Base-by-base conservation (phyloP, 83 land plant genomes). In the Thuja plicata region DNA sequence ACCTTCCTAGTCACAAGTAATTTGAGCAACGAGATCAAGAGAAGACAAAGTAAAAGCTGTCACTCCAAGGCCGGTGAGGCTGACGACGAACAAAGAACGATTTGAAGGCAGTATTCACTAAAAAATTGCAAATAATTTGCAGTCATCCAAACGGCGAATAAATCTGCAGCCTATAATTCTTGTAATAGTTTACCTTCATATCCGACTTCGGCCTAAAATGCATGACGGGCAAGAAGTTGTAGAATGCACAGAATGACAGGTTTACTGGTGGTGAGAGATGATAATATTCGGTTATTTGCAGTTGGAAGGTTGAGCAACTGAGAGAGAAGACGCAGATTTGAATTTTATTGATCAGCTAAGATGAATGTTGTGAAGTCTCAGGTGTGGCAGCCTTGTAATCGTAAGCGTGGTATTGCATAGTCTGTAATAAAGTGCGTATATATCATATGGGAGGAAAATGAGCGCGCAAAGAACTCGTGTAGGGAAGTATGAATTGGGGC, bases 371-470 rank as follows among this genome's bases (percentile, higher is more conserved):
- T 93, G 54, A 94, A 94, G 93, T 93, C 93, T 41, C 96, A 91
- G 93, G 94, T 93, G 86, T 94, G 96, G 96, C 96, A 94, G 88
- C 96, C 96, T 9, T 94, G 93, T 70, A 94, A 94, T 87, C 92
- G 93, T 93, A 94, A 94, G 94, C 90, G 85, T 41, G 93, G 46
- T 87, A 87, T 78, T 90, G 71, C 80, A 32, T 46, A 87, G 60
- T 54, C 57, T 54, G 57, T 54, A 54, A 54, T 54, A 54, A 54
- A 54, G 57, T 54, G 57, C 57, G 3, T 3, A 54, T 15, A 54
- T 54, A 54, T 54, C 19, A 54, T 54, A 54, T 15, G 57, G 19
- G 57, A 90, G 80, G 48, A 30, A 37, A 40, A 70, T 81, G 77
- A 89, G 90, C 41, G 46, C 86, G 30, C 87, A 88, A n/a, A 89